Base-by-base conservation (phyloP, 2,329 filamentous ascomycete species). In the Monilinia fructigena region DNA sequence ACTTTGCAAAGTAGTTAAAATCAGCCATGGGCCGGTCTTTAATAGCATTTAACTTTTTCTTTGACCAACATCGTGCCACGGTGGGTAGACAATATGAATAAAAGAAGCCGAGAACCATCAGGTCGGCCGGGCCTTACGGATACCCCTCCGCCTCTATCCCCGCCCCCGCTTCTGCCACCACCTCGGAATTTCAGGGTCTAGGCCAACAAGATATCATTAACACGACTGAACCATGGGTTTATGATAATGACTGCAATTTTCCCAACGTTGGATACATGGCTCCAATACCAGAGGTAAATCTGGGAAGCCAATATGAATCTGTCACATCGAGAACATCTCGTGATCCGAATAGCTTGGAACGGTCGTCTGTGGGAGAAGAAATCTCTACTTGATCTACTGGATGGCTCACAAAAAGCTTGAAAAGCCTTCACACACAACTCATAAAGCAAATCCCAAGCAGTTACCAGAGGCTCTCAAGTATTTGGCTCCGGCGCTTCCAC, bases 381-480 rank as follows among this genome's bases (percentile, higher is more conserved):
- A 61, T 61, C 58, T 40, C n/a, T 61, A 26, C 45, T 61, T 18
- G 45, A 61, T 61, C 31, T 61, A 35, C 45, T 61, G 31, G 28
- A 61, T 38, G 45, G 58, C 38, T 50, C 58, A 61, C 45, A 61
- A 18, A 18, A 38, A 14, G 10, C 31, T 50, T 35, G 5, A 20
- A 7, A 18, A 38, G 35, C 2, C 26, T 66, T 38, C 31, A 54
- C 23, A 54, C 23, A 11, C 38, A 45, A 40, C 4, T 5, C n/a
- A 38, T 1, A 31, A 54, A 3, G 14, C 38, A n/a, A 61, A 61
- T 14, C 63, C 63, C 16, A 60, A 54, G 20, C 55, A 61, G 38
- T 11, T 66, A 45, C 55, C 63, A 38, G 63, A 66, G 28, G 63
- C 63, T 31, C n/a, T 66, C 4, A 61, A 66, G 38, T 66, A 66